Percentiles rank a stretch among this genome's conserved stretches.
phyloP scores from a whole-genome alignment of 164 flowering plant species.

The Aristolochia fimbriata region DNA sequence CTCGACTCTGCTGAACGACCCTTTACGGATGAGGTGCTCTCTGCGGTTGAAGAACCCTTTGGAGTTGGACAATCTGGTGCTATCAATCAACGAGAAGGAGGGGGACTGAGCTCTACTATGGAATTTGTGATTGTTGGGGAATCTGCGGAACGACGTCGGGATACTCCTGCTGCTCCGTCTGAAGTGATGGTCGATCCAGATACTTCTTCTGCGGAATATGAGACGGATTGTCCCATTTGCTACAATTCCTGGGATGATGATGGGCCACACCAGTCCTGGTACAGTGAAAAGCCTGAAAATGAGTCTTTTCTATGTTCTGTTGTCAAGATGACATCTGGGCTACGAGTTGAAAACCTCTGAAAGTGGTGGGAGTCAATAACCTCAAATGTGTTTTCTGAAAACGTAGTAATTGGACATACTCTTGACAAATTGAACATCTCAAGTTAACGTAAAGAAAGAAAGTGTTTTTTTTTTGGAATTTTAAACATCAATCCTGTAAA shows the following conservation, averaged over 20 bases:
- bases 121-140: no score
- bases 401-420: neutral
- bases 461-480: no score
- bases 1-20: no score
- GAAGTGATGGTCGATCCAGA: neutral
- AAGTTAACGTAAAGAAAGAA: no score
- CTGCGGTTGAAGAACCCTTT: no score
- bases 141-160: no score
- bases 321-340: neutral
- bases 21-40: no score
- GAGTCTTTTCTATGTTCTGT: neutral
- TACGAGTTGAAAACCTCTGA: neutral
- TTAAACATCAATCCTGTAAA: no score
- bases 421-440: no score
- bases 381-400: neutral
- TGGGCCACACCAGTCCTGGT: neutral
- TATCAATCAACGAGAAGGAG: no score
- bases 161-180: neutral
- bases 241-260: neutral
- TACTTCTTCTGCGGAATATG: neutral
- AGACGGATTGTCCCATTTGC: conserved; percentile 1
- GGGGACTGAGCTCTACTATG: no score
- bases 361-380: neutral
- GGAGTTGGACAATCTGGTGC: no score
- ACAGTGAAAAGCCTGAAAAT: neutral